phyloP scores from a whole-genome alignment of 176 grass and related monocot genomes.

The Carex myosuroides region DNA sequence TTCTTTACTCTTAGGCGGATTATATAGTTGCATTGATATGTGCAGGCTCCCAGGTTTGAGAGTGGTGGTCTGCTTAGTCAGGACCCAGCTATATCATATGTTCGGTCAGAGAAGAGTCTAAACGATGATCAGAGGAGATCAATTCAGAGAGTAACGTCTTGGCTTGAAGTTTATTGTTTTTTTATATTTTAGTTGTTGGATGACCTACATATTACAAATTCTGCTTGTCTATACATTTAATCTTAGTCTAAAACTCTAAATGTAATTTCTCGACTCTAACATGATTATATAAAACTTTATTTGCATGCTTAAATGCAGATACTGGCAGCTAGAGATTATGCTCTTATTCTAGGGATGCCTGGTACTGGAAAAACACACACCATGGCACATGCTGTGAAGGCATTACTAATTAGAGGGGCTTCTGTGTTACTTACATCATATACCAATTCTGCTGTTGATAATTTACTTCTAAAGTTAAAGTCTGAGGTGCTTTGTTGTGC shows the following conservation, averaged over 20 bases:
- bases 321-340: conserved; percentile 92
- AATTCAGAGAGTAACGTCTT: conserved; percentile 65
- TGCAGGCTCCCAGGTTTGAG: conserved; percentile 87
- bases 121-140: conserved; percentile 85
- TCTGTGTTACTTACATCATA: conserved; percentile 94
- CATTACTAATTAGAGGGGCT: conserved; percentile 81
- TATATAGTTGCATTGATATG: conserved; percentile 30
- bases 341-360: conserved; percentile 98
- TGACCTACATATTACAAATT: neutral
- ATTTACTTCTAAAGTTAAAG: conserved; percentile 94
- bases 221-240: neutral
- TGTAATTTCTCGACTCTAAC: neutral
- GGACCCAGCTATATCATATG: conserved; percentile 82
- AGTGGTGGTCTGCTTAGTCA: conserved; percentile 80
- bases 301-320: conserved; percentile 51
- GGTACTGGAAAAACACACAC: conserved; percentile 98
- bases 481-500: conserved; percentile 40
- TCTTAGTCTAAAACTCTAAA: too few species aligned
- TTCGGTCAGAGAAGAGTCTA: conserved; percentile 58
- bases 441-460: conserved; percentile 99
- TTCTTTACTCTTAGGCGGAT: conserved; percentile 17
- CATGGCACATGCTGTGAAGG: conserved; percentile 97
- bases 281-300: neutral
- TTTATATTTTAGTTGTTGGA: neutral
- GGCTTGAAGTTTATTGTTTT: conserved; percentile 20